These are phyloP conservation scores for Haplosporangium sp. DNA, from an alignment of 371 early-diverging fungal species.

Conservation along the genomic window DNA sequence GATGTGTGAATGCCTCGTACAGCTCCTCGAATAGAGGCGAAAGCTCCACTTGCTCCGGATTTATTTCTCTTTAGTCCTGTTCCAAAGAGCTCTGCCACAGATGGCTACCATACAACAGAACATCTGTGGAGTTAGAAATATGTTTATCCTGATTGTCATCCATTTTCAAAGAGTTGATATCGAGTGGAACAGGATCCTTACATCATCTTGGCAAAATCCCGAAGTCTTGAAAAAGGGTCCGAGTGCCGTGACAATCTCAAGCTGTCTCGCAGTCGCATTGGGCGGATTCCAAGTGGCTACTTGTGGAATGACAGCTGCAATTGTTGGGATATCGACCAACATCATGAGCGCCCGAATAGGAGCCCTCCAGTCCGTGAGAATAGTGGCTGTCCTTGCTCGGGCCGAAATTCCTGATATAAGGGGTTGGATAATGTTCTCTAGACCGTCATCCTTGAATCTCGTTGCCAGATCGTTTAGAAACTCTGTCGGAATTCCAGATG, in stretches of 20 bases:
- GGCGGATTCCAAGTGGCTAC: constrained; percentile 73
- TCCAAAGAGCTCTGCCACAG: constrained; percentile 74
- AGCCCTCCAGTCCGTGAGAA: constrained; percentile 68
- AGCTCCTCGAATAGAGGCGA: constrained; percentile 75
- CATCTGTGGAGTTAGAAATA: background rate
- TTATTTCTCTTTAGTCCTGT: constrained; percentile 63
- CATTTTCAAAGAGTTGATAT: background rate
- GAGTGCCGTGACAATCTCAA: constrained; percentile 76
- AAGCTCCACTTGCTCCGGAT: constrained; percentile 70
- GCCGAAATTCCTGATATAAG: constrained; percentile 60
- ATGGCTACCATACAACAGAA: constrained; percentile 58
- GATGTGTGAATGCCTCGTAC: constrained; percentile 67
- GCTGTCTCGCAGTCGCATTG: constrained; percentile 62
- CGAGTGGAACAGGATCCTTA: constrained; percentile 23
- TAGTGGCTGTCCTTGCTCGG: constrained; percentile 57
- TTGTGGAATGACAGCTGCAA: constrained; percentile 66
- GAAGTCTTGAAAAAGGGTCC: constrained; percentile 81
- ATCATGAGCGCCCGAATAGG: constrained; percentile 62
- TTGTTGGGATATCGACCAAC: constrained; percentile 62
- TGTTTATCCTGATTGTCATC: too few species aligned
- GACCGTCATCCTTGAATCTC: constrained; percentile 71
- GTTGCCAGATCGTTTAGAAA: constrained; percentile 61
- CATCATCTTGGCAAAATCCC: constrained; percentile 67
- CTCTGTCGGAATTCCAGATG: constrained; percentile 61
- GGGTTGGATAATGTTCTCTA: constrained; percentile 69